These are phyloP conservation scores for Dipodascus geniculatus DNA, from an alignment of 805 yeast species.

Conservation along the genomic window DNA sequence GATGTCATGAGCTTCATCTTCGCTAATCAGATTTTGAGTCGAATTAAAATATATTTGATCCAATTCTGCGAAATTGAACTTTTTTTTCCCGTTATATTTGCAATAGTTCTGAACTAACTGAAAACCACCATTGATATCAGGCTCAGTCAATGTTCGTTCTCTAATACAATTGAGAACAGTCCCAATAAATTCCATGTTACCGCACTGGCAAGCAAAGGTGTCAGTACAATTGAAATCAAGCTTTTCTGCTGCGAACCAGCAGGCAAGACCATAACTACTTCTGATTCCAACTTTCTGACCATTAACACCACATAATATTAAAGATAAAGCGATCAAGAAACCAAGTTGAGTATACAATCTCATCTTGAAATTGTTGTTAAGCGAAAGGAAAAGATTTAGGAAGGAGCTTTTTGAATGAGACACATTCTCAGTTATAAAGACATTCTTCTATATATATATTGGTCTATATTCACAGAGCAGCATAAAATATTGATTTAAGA, in stretches of 20 bases:
- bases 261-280: slow-evolving; percentile 21
- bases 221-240: slow-evolving; percentile 21
- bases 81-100: slow-evolving; percentile 20
- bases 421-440: neutral
- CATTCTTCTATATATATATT: too few relatives aligned
- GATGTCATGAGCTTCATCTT: slow-evolving; percentile 22
- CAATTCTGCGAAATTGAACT: slow-evolving; percentile 14
- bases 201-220: neutral
- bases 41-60: slow-evolving; percentile 16
- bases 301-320: neutral
- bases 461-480: neutral
- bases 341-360: neutral
- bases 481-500: neutral
- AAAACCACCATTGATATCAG: slow-evolving; percentile 10
- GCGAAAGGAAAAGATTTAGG: neutral
- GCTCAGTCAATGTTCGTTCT: neutral
- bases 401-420: neutral
- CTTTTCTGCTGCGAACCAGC: slow-evolving; percentile 22
- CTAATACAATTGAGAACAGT: neutral
- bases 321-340: neutral
- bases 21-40: neutral
- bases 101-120: slow-evolving; percentile 19
- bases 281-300: slow-evolving; percentile 23
- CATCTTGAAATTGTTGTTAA: neutral
- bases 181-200: neutral